Conservation (phyloP, 495 filamentous ascomycete species). For the Amniculicola lignicola region DNA sequence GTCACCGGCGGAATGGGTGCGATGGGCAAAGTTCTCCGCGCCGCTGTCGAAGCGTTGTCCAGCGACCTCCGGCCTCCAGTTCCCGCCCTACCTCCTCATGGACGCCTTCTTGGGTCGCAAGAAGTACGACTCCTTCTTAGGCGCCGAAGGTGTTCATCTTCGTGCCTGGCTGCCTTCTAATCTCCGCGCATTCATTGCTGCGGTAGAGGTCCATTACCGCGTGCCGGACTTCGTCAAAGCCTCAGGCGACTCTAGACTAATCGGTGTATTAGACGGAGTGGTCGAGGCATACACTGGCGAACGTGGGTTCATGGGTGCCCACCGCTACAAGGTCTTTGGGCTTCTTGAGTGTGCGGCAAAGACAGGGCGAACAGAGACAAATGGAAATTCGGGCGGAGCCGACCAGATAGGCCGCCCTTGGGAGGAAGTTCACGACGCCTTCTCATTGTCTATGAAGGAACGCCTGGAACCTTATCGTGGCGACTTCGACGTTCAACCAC, state of each 20-base stretch:
- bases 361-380: constrained; percentile 51
- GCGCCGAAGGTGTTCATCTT: constrained; percentile 48
- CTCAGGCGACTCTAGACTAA: constrained; percentile 46
- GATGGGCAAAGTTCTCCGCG: constrained; percentile 50
- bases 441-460: constrained; percentile 54
- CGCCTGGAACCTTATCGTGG: constrained; percentile 49
- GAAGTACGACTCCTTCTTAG: constrained; percentile 51
- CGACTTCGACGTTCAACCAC: constrained; percentile 44
- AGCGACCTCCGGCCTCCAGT: constrained; percentile 49
- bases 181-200: constrained; percentile 50
- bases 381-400: constrained; percentile 46
- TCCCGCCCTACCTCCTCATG: constrained; percentile 51
- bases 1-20: constrained; percentile 34
- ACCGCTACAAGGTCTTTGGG: constrained; percentile 53
- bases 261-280: constrained; percentile 50
- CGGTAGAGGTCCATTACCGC: constrained; percentile 50
- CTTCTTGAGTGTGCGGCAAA: constrained; percentile 52
- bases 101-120: constrained; percentile 50
- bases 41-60: constrained; percentile 50
- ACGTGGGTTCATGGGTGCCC: constrained; percentile 53
- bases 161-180: constrained; percentile 52
- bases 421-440: constrained; percentile 50
- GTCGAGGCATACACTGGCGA: constrained; percentile 51
- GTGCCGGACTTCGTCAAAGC: constrained; percentile 49
- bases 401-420: constrained; percentile 45